Conservation (phyloP, 2,329 filamentous ascomycete species). For the Claviceps cyperi region DNA sequence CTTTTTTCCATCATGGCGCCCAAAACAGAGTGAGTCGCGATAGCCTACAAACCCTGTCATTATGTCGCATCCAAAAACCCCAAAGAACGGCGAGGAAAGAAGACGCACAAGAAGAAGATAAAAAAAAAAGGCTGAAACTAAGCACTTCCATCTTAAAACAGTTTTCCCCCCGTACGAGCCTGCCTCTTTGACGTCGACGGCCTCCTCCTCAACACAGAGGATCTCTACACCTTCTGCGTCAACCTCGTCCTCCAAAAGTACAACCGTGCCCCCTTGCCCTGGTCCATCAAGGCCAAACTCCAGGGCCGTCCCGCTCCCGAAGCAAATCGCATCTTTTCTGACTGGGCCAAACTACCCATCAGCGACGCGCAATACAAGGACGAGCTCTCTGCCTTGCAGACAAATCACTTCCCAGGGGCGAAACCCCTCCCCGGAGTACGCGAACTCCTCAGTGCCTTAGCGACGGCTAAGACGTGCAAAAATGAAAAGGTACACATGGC, state of each 20-base stretch:
- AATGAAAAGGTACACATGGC: slow-evolving; percentile 55
- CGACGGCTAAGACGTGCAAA: slow-evolving; percentile 16
- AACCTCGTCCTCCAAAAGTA: slow-evolving; percentile 71
- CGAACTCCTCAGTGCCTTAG: slow-evolving; percentile 42
- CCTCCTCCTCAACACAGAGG: slow-evolving; percentile 85
- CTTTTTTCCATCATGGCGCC: slow-evolving; percentile 23
- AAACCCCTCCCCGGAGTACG: slow-evolving; percentile 66
- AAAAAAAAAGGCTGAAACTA: not conserved
- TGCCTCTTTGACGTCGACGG: slow-evolving; percentile 99
- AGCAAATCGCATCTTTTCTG: slow-evolving; percentile 43
- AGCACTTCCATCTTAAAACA: slow-evolving; percentile 16
- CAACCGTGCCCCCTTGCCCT: slow-evolving; percentile 62
- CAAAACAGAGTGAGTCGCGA: slow-evolving; percentile 28
- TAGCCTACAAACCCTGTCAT: not conserved
- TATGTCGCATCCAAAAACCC: too few species aligned
- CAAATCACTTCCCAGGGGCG: slow-evolving; percentile 56
- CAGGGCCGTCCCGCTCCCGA: slow-evolving; percentile 42
- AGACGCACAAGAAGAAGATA: not conserved
- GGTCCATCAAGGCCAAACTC: slow-evolving; percentile 84
- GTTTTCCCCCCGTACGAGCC: slow-evolving; percentile 68
- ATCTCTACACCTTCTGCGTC: slow-evolving; percentile 69
- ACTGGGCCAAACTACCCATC: slow-evolving; percentile 81
- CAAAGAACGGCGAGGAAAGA: not conserved
- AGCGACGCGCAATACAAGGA: slow-evolving; percentile 48
- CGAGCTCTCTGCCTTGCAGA: slow-evolving; percentile 49